Evolutionary conservation across 2,329 filamentous ascomycete genomes (phyloP).

Genomic region (Paraconiothyrium sp.): DNA sequence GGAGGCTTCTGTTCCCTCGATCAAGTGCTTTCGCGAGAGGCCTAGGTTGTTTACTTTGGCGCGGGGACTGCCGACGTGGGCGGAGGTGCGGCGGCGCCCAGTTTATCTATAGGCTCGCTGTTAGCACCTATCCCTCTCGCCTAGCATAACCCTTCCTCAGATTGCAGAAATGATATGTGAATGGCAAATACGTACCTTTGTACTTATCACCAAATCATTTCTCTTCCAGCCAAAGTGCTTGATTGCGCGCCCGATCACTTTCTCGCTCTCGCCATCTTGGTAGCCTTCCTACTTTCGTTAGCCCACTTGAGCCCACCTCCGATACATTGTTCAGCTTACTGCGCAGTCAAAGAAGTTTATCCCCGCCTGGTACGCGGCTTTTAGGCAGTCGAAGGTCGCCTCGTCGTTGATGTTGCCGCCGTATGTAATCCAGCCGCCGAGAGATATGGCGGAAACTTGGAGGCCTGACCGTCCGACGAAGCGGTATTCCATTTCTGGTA

Average conservation of each 20-base stretch:
- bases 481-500: constrained; percentile 73
- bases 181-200: constrained; percentile 56
- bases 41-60: constrained; percentile 73
- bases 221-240: constrained; percentile 67
- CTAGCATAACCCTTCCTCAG: no score
- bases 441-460: constrained; percentile 76
- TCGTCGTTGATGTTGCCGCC: constrained; percentile 76
- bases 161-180: neutral
- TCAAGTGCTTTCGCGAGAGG: constrained; percentile 73
- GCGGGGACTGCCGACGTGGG: constrained; percentile 49
- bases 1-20: constrained; percentile 70
- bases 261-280: constrained; percentile 62
- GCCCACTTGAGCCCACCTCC: no score
- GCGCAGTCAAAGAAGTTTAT: constrained; percentile 71
- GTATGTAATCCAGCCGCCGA: constrained; percentile 73
- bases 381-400: constrained; percentile 64
- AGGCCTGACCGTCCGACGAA: constrained; percentile 76
- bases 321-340: no score
- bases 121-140: constrained; percentile 6
- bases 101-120: constrained; percentile 63
- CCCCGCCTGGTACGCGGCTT: constrained; percentile 65
- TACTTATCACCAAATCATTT: constrained; percentile 66
- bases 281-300: constrained; percentile 55
- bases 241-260: constrained; percentile 65
- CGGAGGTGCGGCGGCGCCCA: constrained; percentile 69